phyloP scores from a whole-genome alignment of 2,329 filamentous ascomycete species.

The Fusarium sp. region DNA sequence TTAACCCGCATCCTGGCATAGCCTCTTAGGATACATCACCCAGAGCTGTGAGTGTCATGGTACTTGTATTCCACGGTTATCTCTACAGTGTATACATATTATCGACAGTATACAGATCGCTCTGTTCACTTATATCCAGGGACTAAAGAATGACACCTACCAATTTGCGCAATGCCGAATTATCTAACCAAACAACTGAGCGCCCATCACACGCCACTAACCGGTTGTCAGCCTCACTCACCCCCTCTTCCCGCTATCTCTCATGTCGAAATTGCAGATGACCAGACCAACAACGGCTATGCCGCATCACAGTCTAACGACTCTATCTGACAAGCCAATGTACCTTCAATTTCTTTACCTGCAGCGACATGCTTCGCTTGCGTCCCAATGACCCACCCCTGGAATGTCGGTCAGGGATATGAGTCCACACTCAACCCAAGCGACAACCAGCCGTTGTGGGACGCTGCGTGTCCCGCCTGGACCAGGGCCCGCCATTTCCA shows the following conservation, averaged over 20 bases:
- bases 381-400: constrained; percentile 37
- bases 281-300: constrained; percentile 40
- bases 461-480: constrained; percentile 32
- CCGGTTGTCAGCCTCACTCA: constrained; percentile 11
- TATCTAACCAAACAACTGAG: constrained; percentile 8
- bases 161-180: constrained; percentile 10
- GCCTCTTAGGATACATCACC: constrained; percentile 20
- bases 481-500: constrained; percentile 40
- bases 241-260: constrained; percentile 33
- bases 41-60: constrained; percentile 20
- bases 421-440: constrained; percentile 35
- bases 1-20: constrained; percentile 33
- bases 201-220: constrained; percentile 26
- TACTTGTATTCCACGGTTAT: constrained; percentile 16
- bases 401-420: constrained; percentile 50
- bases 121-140: constrained; percentile 2
- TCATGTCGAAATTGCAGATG: constrained; percentile 29
- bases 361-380: constrained; percentile 48
- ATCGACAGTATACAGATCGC: too few species aligned
- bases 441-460: constrained; percentile 37
- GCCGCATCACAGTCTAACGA: constrained; percentile 39
- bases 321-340: constrained; percentile 45
- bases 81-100: neutral
- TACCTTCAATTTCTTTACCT: constrained; percentile 48
- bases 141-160: constrained; percentile 32